These are phyloP conservation scores for Rhododendron williamsianum DNA, from an alignment of 148 eudicot genomes.

Conservation along the genomic window DNA sequence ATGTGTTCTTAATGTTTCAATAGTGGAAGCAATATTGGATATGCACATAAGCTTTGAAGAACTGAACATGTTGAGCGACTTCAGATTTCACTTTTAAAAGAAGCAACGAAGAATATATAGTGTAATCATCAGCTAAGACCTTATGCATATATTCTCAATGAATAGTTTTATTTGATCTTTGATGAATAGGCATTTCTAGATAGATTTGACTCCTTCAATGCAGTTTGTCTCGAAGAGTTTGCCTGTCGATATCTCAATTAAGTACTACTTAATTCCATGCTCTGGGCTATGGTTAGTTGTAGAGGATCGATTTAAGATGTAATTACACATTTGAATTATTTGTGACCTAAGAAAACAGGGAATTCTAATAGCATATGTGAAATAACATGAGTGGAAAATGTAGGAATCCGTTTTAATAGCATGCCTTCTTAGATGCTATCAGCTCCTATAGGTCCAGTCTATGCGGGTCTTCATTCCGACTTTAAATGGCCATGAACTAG, in stretches of 20 bases:
- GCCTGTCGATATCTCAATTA: not conserved
- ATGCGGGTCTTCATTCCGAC: not conserved
- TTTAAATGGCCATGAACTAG: not conserved
- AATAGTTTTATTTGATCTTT: not conserved
- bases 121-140: no score
- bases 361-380: not conserved
- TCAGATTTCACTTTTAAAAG: no score
- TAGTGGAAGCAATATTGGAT: no score
- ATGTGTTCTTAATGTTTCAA: no score
- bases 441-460: not conserved
- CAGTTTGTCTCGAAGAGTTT: not conserved
- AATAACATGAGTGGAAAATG: not conserved
- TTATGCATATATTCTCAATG: not conserved
- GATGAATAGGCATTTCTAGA: not conserved
- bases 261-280: not conserved
- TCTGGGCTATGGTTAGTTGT: not conserved
- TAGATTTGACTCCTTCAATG: not conserved
- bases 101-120: no score
- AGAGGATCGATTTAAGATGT: not conserved
- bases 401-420: not conserved
- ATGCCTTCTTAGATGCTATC: not conserved
- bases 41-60: no score
- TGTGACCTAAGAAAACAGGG: not conserved
- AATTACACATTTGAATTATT: not conserved
- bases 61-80: no score